Evolutionary conservation across 2,329 filamentous ascomycete species (phyloP).

Genomic region (Chrysosphaeria jannelii): DNA sequence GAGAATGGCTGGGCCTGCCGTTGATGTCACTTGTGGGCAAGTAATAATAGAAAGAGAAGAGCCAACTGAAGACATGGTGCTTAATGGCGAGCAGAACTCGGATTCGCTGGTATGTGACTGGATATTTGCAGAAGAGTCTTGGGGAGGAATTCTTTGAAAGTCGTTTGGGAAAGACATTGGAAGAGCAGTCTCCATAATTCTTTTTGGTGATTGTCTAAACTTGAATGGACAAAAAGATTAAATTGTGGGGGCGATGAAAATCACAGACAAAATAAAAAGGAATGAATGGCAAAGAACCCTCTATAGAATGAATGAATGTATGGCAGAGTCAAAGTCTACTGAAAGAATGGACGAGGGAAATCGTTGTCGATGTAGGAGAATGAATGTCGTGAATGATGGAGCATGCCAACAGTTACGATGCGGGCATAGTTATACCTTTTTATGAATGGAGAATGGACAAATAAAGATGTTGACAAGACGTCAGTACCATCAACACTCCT

Average conservation of each 20-base stretch:
- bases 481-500: too few species aligned
- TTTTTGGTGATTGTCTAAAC: too few species aligned
- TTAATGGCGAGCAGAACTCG: constrained; percentile 12
- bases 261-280: constrained; percentile 19
- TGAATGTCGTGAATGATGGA: constrained; percentile 3
- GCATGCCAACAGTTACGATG: constrained; percentile 3
- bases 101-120: constrained; percentile 11
- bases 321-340: too few species aligned
- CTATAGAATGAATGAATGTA: too few species aligned
- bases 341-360: constrained; percentile 3
- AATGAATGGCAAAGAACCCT: constrained; percentile 15
- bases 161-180: too few species aligned
- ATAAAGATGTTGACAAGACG: too few species aligned
- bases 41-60: constrained; percentile 3
- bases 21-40: constrained; percentile 10
- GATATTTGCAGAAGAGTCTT: constrained; percentile 21
- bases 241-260: constrained; percentile 13
- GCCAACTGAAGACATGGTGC: too few species aligned
- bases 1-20: constrained; percentile 7
- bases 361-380: constrained; percentile 1
- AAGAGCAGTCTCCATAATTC: too few species aligned
- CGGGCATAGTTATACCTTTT: constrained; percentile 4
- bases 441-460: too few species aligned
- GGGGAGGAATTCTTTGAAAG: constrained; percentile 16
- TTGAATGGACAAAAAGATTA: too few species aligned